Evolutionary conservation across 2,329 filamentous ascomycete genomes (phyloP).

Genomic region (Penicillium thymicola): DNA sequence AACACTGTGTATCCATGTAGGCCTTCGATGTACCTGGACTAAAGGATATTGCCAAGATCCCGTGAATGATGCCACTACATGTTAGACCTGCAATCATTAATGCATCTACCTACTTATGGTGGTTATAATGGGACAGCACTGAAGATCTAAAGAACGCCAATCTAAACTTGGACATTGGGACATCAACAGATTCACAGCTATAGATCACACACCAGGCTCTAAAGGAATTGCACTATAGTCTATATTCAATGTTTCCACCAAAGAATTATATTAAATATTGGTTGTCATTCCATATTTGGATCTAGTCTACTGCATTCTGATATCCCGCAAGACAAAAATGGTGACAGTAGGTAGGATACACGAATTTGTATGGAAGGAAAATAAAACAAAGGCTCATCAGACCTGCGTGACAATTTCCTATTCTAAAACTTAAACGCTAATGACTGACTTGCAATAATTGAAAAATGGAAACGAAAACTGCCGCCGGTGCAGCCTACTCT

Average conservation of each 20-base stretch:
- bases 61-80: no score
- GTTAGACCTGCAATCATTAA: no score
- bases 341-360: background rate
- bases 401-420: background rate
- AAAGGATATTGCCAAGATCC: background rate
- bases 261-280: background rate
- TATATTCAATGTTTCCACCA: background rate
- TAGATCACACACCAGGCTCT: no score
- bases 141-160: no score
- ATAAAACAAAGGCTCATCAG: background rate
- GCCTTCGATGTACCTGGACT: background rate
- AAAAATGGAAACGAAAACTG: background rate
- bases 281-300: background rate
- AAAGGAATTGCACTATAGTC: background rate
- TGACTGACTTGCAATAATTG: background rate
- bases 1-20: background rate
- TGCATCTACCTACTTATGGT: no score
- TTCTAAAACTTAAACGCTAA: background rate
- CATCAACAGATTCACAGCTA: no score
- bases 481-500: slow-evolving; percentile 3
- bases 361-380: background rate
- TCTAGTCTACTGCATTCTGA: no score
- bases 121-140: no score
- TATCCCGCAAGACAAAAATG: background rate
- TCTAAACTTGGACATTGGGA: no score